phyloP scores from a whole-genome alignment of 352 stramenopile species.

The Phytophthora sojae region DNA sequence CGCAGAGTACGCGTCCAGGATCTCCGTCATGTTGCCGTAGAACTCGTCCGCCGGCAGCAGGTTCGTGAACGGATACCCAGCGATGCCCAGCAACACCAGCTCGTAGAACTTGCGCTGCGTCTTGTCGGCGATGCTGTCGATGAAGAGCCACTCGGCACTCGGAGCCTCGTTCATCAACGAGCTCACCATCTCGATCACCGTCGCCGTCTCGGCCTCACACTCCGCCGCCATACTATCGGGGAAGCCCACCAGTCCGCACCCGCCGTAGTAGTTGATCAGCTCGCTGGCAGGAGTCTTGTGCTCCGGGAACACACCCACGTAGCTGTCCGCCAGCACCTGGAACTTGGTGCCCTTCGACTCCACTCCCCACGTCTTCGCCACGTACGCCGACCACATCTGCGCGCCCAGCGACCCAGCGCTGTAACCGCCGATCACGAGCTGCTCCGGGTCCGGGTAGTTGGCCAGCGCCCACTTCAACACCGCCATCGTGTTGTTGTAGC shows the following conservation, averaged over 20 bases:
- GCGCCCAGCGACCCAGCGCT: conserved; percentile 57
- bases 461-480: conserved; percentile 60
- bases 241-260: conserved; percentile 39
- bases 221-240: conserved; percentile 37
- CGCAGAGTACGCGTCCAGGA: conserved; percentile 39
- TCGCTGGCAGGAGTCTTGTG: conserved; percentile 31
- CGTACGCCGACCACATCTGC: conserved; percentile 45
- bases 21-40: conserved; percentile 35
- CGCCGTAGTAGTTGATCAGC: conserved; percentile 51
- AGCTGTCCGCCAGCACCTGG: conserved; percentile 57
- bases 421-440: conserved; percentile 58
- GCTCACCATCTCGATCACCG: conserved; percentile 37
- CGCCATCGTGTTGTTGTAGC: conserved; percentile 66
- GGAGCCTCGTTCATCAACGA: conserved; percentile 40
- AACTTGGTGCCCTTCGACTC: conserved; percentile 37
- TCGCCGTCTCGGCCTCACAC: conserved; percentile 41
- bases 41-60: conserved; percentile 44
- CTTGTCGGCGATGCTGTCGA: conserved; percentile 52
- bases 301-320: conserved; percentile 56
- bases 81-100: conserved; percentile 42
- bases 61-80: conserved; percentile 47
- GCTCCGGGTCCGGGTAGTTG: conserved; percentile 62
- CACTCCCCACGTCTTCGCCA: conserved; percentile 56
- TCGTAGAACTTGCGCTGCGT: conserved; percentile 62
- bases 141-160: conserved; percentile 49